phyloP scores from a whole-genome alignment of 768 basidiomycete genomes.

The Daedaleopsis nitida region DNA sequence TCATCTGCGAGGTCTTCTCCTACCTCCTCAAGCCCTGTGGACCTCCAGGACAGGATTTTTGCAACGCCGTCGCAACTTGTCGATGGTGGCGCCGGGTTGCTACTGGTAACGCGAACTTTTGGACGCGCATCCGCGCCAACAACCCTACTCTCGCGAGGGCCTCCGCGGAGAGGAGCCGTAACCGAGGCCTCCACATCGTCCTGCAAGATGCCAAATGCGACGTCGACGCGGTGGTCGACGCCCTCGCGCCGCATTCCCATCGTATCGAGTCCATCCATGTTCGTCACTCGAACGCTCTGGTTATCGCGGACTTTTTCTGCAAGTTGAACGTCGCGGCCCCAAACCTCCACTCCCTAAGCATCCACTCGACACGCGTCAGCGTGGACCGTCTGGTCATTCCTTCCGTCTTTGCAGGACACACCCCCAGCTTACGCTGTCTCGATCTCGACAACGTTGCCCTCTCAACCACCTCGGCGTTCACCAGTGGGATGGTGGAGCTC shows the following conservation, averaged over 20 bases:
- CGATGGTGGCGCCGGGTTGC: slow-evolving; percentile 5
- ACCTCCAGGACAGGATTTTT: background rate
- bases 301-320: too few species aligned
- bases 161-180: background rate
- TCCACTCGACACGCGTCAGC: too few species aligned
- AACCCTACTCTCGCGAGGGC: background rate
- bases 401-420: background rate
- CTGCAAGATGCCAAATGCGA: too few species aligned
- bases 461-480: background rate
- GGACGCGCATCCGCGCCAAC: background rate
- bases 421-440: background rate
- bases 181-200: too few species aligned
- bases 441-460: background rate
- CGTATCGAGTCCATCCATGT: too few species aligned
- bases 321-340: too few species aligned
- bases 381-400: too few species aligned
- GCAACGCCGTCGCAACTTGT: background rate
- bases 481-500: background rate
- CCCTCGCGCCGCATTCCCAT: too few species aligned
- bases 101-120: background rate
- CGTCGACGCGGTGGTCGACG: too few species aligned
- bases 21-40: background rate
- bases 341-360: too few species aligned
- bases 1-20: background rate
- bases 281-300: too few species aligned